These are phyloP conservation scores for Rehmannia glutinosa DNA, from an alignment of 257 asterid genomes.

Conservation along the genomic window DNA sequence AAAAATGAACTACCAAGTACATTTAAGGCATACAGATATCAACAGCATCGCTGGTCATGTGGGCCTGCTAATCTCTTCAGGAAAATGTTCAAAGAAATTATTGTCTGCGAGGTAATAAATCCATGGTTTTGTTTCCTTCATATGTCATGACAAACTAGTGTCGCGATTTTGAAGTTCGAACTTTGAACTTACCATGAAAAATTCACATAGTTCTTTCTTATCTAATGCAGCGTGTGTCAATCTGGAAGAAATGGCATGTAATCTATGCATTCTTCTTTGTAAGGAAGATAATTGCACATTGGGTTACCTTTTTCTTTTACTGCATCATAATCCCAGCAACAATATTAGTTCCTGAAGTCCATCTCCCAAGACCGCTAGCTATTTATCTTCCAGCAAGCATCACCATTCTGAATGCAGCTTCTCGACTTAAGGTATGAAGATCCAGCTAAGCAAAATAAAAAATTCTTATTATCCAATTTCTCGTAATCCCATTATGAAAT, in stretches of 20 bases:
- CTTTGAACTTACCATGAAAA: background rate
- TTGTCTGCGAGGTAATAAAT: constrained; percentile 29
- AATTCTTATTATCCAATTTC: background rate
- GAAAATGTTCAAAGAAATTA: constrained; percentile 43
- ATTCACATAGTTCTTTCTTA: constrained; percentile 8
- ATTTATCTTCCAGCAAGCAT: constrained; percentile 67
- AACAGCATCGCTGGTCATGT: constrained; percentile 56
- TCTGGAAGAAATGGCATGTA: constrained; percentile 60
- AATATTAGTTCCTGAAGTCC: constrained; percentile 57
- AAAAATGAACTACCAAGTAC: constrained; percentile 51
- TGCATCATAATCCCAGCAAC: constrained; percentile 69
- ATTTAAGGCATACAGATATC: constrained; percentile 42
- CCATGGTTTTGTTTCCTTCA: background rate
- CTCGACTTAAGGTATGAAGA: constrained; percentile 45
- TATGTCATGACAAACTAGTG: too few relatives aligned
- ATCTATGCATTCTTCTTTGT: constrained; percentile 63
- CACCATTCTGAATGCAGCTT: constrained; percentile 62
- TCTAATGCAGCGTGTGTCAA: constrained; percentile 60
- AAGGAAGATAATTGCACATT: constrained; percentile 70
- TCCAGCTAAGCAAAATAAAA: constrained; percentile 6
- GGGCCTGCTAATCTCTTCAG: constrained; percentile 54
- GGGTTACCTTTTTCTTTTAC: constrained; percentile 78
- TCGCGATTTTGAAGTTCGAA: too few relatives aligned
- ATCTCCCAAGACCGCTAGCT: constrained; percentile 59
- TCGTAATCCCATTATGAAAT: background rate